Conservation (phyloP, 2,329 filamentous ascomycete genomes). For the Grosmannia penicillata region DNA sequence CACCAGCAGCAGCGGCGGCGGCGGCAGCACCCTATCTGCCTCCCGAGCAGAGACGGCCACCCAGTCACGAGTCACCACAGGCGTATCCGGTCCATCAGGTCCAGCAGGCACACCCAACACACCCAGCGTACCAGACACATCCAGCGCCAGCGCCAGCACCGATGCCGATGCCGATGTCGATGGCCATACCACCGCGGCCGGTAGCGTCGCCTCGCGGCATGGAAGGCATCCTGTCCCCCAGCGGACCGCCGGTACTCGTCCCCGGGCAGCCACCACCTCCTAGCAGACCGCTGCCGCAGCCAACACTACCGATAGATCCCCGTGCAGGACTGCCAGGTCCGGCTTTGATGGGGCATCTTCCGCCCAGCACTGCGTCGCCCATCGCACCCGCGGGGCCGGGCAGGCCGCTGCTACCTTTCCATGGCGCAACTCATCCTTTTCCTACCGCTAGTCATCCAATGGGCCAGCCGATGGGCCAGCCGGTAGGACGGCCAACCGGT, state of each 20-base stretch:
- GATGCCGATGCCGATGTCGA: not conserved
- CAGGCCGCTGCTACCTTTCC: too few species aligned
- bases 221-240: conserved; percentile 15
- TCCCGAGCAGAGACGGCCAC: not conserved
- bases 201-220: conserved; percentile 16
- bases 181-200: conserved; percentile 6
- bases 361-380: too few species aligned
- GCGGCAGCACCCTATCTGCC: not conserved
- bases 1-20: not conserved
- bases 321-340: conserved; percentile 11
- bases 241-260: conserved; percentile 4
- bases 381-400: too few species aligned
- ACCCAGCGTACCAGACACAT: not conserved
- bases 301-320: not conserved
- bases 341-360: too few species aligned
- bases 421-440: too few species aligned
- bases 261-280: not conserved
- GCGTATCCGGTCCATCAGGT: too few species aligned
- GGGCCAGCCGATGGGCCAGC: conserved; percentile 7
- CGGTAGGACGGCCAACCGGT: conserved; percentile 7
- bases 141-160: not conserved
- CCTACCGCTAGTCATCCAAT: too few species aligned
- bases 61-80: not conserved
- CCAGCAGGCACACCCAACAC: not conserved
- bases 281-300: not conserved